Evolutionary conservation across 305 asterid genomes (phyloP), one percentile per base, ranked within the genome.

Genomic region (Fraxinus nigra): DNA sequence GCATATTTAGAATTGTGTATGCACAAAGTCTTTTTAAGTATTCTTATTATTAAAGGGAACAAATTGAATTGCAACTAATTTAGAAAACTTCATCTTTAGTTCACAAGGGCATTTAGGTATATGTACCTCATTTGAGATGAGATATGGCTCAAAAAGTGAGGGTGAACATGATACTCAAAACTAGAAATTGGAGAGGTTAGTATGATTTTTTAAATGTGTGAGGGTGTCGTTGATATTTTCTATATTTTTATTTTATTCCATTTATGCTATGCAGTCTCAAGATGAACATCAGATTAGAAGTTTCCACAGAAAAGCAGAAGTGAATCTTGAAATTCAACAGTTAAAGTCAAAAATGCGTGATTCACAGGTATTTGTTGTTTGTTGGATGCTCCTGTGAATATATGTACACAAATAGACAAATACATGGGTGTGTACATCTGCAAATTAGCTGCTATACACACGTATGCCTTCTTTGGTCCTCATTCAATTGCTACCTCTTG

Each of bases 261-360:
- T 85, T 65, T 54, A 76, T 63, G 77, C 74, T 80, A 18, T 85
- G 82, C 90, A 96, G 99, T 90, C 96, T 46, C 95, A 94, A 89
- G 97, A 94, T 81, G 97, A 92, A 83, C 87, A 88, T 82, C 98
- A 96, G 84, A 86, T 92, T 56, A 91, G 82, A 87, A 90, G 92
- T 90, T 96, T 94, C 85, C 92, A 92, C 89, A 90, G 95, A 85
- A 96, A 96, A 87, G 97, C 99, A 56, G 98, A 96, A 90, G 96
- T 96, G 85, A 93, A 86, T 88, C 93, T 93, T 89, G 97, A 96
- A 91, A 93, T 96, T 89, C 99, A 96, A 89, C 99, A 90, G 86
- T 90, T 96, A 30, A 93, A 92, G 91, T 79, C 94, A 24, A 94
- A 92, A 85, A 94, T 94, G 99, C 97, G 98, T 18, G 99, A 94